Evolutionary conservation across 2,329 filamentous ascomycete species (phyloP).

Genomic region (Ophiosphaerella herpotricha): DNA sequence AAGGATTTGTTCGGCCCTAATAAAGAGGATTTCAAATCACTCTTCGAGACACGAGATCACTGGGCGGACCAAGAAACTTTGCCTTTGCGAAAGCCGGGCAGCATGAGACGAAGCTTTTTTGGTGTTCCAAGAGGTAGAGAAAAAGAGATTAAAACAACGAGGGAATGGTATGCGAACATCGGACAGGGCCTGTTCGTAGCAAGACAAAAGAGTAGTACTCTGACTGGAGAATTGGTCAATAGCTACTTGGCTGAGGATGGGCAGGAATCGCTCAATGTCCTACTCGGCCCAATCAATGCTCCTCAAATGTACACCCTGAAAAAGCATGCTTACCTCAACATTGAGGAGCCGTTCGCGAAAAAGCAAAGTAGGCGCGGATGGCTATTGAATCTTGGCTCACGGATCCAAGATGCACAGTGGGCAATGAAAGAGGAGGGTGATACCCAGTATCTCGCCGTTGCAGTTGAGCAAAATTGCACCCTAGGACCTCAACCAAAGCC

Average conservation of each 20-base stretch:
- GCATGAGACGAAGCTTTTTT: conserved; percentile 53
- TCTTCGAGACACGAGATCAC: conserved; percentile 54
- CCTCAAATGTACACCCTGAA: conserved; percentile 52
- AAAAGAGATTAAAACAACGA: conserved; percentile 53
- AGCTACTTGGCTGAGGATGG: conserved; percentile 49
- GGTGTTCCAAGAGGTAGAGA: conserved; percentile 47
- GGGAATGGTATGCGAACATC: conserved; percentile 59
- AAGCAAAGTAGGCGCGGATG: conserved; percentile 50
- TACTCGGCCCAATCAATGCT: conserved; percentile 56
- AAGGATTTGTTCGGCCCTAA: conserved; percentile 58
- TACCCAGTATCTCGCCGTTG: conserved; percentile 63
- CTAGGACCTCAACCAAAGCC: conserved; percentile 25
- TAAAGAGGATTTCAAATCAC: conserved; percentile 54
- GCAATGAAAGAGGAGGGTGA: conserved; percentile 46
- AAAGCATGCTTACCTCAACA: conserved; percentile 49
- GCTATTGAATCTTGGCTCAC: conserved; percentile 61
- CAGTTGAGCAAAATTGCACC: conserved; percentile 37
- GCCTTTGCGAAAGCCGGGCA: conserved; percentile 46
- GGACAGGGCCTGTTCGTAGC: conserved; percentile 49
- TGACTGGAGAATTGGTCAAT: conserved; percentile 47
- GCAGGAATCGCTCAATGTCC: conserved; percentile 45
- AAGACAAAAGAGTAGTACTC: conserved; percentile 45
- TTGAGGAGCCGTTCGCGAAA: conserved; percentile 46
- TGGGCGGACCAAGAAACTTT: conserved; percentile 59
- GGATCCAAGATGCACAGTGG: conserved; percentile 57